These are phyloP conservation scores for Rachicladosporium sp. DNA, from an alignment of 2,329 filamentous ascomycete genomes.

Conservation along the genomic window DNA sequence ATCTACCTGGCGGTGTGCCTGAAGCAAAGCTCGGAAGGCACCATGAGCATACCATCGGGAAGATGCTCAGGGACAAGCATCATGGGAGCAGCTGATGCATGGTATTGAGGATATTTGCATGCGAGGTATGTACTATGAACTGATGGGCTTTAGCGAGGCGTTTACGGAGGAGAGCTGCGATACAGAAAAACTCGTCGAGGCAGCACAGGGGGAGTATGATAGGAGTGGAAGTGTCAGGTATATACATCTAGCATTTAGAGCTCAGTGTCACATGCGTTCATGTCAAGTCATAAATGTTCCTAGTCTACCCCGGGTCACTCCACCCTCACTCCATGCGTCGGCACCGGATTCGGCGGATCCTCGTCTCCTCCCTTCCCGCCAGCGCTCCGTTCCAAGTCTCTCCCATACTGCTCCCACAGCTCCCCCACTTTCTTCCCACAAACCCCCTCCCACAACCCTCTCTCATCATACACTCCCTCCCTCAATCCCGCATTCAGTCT, in stretches of 20 bases:
- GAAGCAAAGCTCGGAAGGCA: conserved; percentile 26
- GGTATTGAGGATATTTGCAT: no score
- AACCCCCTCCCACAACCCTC: conserved; percentile 19
- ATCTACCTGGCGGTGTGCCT: conserved; percentile 30
- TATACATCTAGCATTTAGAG: no score
- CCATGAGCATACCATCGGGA: conserved; percentile 2
- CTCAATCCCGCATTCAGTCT: conserved; percentile 56
- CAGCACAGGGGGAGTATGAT: no score
- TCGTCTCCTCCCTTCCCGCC: conserved; percentile 1
- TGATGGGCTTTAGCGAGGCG: no score
- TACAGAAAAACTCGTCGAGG: no score
- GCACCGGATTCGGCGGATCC: conserved; percentile 4
- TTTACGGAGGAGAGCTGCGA: no score
- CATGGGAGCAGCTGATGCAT: conserved; percentile 1
- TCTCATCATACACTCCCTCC: conserved; percentile 49
- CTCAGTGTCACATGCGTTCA: neutral
- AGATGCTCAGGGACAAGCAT: conserved; percentile 3
- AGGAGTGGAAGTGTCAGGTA: no score
- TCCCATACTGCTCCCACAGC: conserved; percentile 63
- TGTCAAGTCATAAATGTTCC: conserved; percentile 2
- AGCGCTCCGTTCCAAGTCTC: conserved; percentile 27
- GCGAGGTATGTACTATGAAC: no score
- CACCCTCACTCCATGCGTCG: conserved; percentile 2
- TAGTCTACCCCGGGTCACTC: neutral
- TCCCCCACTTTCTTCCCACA: conserved; percentile 42